Evolutionary conservation across 371 early-diverging fungal genomes (phyloP).

Genomic region (Mortierella sp.): DNA sequence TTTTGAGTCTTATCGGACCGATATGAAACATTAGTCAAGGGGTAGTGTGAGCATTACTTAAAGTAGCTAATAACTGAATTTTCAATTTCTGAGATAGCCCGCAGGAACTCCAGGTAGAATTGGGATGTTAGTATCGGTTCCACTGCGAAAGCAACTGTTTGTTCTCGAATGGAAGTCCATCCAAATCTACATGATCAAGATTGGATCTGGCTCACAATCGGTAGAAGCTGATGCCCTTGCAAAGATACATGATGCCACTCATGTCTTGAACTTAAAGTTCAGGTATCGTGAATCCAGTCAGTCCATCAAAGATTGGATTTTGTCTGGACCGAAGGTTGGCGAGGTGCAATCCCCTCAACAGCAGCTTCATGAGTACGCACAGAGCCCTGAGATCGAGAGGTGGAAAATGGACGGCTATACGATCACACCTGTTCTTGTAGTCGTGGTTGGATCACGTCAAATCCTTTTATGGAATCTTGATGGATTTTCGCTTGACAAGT

Average conservation of each 20-base stretch:
- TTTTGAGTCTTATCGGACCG: too few relatives aligned
- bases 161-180: slow-evolving; percentile 41
- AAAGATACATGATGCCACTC: slow-evolving; percentile 8
- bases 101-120: slow-evolving; percentile 30
- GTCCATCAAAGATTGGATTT: slow-evolving; percentile 47
- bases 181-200: slow-evolving; percentile 35
- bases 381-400: slow-evolving; percentile 23
- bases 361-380: slow-evolving; percentile 34
- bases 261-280: slow-evolving; percentile 40
- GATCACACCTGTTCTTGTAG: slow-evolving; percentile 32
- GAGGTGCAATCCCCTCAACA: not conserved
- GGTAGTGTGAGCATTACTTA: slow-evolving; percentile 3
- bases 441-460: slow-evolving; percentile 52
- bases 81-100: slow-evolving; percentile 20
- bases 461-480: slow-evolving; percentile 41
- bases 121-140: slow-evolving; percentile 33
- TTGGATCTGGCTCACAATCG: slow-evolving; percentile 33
- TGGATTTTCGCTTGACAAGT: slow-evolving; percentile 28
- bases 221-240: slow-evolving; percentile 26
- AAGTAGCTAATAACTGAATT: slow-evolving; percentile 1
- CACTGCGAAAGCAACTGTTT: slow-evolving; percentile 21
- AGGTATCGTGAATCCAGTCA: slow-evolving; percentile 38
- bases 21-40: too few relatives aligned
- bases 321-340: slow-evolving; percentile 9
- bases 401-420: slow-evolving; percentile 32